phyloP scores from a whole-genome alignment of 2,329 filamentous ascomycete species.

The Claviceps paspali region DNA sequence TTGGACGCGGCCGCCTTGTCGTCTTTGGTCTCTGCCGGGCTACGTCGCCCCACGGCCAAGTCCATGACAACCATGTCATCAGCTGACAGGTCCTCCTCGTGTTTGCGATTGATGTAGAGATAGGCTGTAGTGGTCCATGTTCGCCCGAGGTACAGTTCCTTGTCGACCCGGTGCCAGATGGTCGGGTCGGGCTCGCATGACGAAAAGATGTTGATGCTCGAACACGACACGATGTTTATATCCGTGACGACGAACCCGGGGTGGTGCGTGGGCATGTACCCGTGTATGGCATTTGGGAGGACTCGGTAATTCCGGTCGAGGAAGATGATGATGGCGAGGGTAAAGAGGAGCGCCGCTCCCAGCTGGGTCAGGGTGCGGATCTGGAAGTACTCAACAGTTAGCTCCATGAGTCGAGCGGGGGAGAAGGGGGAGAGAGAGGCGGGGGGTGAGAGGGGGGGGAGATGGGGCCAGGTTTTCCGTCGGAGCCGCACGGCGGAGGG shows the following conservation, averaged over 20 bases:
- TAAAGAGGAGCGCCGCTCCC: slow-evolving; percentile 45
- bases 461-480: too few species aligned
- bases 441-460: too few species aligned
- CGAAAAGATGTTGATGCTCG: slow-evolving; percentile 56
- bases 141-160: slow-evolving; percentile 69
- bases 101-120: slow-evolving; percentile 67
- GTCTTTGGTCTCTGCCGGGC: slow-evolving; percentile 33
- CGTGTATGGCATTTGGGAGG: slow-evolving; percentile 72
- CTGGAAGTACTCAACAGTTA: slow-evolving; percentile 21
- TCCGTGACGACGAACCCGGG: slow-evolving; percentile 76
- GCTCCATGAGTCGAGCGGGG: neutral
- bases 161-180: slow-evolving; percentile 71
- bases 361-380: slow-evolving; percentile 63
- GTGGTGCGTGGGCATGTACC: slow-evolving; percentile 73
- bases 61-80: slow-evolving; percentile 71
- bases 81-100: slow-evolving; percentile 63
- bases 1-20: slow-evolving; percentile 12
- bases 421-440: too few species aligned
- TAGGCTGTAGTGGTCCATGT: slow-evolving; percentile 66
- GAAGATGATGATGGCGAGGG: slow-evolving; percentile 59
- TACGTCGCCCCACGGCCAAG: slow-evolving; percentile 55
- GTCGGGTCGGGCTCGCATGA: slow-evolving; percentile 59
- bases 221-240: slow-evolving; percentile 64
- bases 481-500: too few species aligned
- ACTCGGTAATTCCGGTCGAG: slow-evolving; percentile 83